Evolutionary conservation across 2,329 filamentous ascomycete genomes (phyloP).

Genomic region (Aspergillus pseudotamarii): DNA sequence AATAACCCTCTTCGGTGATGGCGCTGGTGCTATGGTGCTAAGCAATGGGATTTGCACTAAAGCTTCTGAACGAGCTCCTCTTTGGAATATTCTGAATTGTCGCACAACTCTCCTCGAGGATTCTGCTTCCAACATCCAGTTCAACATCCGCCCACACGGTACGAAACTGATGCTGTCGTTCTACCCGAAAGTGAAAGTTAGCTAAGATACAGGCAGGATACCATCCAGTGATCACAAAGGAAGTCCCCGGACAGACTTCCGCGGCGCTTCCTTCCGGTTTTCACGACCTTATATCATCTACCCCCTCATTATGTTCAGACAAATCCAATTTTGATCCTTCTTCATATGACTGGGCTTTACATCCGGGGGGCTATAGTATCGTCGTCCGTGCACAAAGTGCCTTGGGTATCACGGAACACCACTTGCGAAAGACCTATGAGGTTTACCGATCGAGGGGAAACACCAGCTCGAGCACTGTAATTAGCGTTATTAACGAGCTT

Average conservation of each 20-base stretch:
- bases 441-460: slow-evolving; percentile 1
- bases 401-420: background rate
- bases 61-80: background rate
- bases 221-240: background rate
- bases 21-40: slow-evolving; percentile 2
- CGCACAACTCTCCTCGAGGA: background rate
- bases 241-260: background rate
- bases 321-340: background rate
- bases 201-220: background rate
- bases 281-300: background rate
- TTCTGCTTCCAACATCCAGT: background rate
- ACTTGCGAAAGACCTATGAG: background rate
- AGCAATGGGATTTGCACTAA: background rate
- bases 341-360: slow-evolving; percentile 7
- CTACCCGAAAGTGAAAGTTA: background rate
- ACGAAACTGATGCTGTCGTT: background rate
- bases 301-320: background rate
- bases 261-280: background rate
- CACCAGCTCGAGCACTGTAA: background rate
- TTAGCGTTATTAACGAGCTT: slow-evolving; percentile 3
- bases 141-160: background rate
- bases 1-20: slow-evolving; percentile 1
- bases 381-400: background rate
- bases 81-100: background rate
- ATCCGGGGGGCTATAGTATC: slow-evolving; percentile 1